Evolutionary conservation across 2,329 filamentous ascomycete genomes (phyloP), one percentile per base, ranked within the genome.

Genomic region (Rhynchosporium agropyri): DNA sequence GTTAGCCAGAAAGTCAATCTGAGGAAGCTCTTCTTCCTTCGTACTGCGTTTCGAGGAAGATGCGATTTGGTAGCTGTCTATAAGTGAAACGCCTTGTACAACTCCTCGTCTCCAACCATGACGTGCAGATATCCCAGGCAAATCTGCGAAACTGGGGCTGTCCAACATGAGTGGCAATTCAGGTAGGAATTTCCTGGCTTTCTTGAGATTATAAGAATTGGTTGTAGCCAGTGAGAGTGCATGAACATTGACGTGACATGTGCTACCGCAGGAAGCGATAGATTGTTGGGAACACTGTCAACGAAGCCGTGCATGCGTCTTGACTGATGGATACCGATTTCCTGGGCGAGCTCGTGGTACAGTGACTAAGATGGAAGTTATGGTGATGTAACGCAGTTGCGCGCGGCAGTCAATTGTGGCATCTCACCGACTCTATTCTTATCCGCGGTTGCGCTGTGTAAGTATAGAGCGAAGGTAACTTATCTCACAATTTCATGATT

Each of bases 1-100:
- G 53, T 56, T 7, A 6, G 60, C 40, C 26, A 58, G 29, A 43
- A 40, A 45, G 31, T 33, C 13, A n/a, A n/a, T 13, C 46, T 59
- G 15, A 10, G 28, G 53, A 36, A 15, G n/a, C 10, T n/a, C 12
- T 48, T 31, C 31, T 42, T 33, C 61, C 49, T 63, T 49, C 38
- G 26, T 61, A 9, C 50, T 58, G 46, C 46, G 31, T 15, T 42
- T 58, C 40, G 29, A 58, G 40, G 5, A 26, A 42, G 50, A 26
- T 13, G 56, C 61, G 62, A 50, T 61, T 64, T 54, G 63, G 58
- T 57, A 29, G 33, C 51, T 60, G 45, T 31, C 15, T 38, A 55
- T n/a, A 46, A 49, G 29, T 43, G 26, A 63, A 36, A 56, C 58
- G 53, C 46, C 46, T 36, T 48, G 38, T 36, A 20, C 29, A 28